Conservation (phyloP, 139 green algal genomes). For the Tetratostichococcus sp. region DNA sequence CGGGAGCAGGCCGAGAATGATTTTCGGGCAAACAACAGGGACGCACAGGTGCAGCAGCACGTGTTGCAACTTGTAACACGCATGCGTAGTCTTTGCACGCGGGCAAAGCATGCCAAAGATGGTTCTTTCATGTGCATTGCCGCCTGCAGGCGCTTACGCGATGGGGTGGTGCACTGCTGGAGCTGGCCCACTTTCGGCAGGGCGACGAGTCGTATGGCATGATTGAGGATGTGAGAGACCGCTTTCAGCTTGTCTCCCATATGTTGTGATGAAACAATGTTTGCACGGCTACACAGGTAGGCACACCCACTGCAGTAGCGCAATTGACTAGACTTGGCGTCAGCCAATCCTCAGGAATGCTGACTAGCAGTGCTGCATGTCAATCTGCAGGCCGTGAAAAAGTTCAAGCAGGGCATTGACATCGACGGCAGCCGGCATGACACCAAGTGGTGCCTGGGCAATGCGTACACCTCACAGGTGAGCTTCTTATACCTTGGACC, state of each 20-base stretch:
- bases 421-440: constrained; percentile 75
- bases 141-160: constrained; percentile 79
- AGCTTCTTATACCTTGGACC: not conserved
- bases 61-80: not conserved
- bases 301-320: too few species aligned
- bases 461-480: constrained; percentile 82
- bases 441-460: constrained; percentile 94
- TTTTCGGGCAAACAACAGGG: constrained; percentile 69
- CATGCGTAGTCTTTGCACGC: too few species aligned
- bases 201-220: constrained; percentile 77
- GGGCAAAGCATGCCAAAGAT: too few species aligned
- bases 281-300: too few species aligned
- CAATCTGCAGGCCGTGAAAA: constrained; percentile 61
- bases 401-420: constrained; percentile 76
- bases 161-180: constrained; percentile 91
- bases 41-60: constrained; percentile 61
- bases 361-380: not conserved
- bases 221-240: constrained; percentile 72
- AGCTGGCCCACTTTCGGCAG: constrained; percentile 94
- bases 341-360: too few species aligned
- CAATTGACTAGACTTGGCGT: too few species aligned
- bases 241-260: too few species aligned
- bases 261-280: not conserved
- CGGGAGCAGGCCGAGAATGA: constrained; percentile 68
- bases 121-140: not conserved